Conservation (phyloP, 352 stramenopile species). For the Pythium brassicae region DNA sequence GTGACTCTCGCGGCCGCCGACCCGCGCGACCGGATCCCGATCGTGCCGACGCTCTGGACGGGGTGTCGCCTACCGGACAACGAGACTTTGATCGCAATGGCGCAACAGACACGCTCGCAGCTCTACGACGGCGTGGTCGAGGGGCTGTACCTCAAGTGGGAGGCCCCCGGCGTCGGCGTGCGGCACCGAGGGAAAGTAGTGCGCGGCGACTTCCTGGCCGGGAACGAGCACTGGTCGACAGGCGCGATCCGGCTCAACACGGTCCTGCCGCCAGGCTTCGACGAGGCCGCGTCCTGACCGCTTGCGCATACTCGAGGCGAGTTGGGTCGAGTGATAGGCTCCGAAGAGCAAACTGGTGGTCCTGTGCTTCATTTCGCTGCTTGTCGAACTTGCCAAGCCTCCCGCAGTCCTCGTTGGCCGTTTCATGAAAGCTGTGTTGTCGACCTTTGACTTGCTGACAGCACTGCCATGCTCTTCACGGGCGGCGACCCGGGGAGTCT, state of each 20-base stretch:
- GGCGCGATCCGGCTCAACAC: conserved; percentile 39
- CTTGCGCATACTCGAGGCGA: too few species aligned
- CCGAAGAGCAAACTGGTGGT: too few species aligned
- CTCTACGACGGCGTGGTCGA: conserved; percentile 48
- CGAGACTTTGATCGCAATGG: conserved; percentile 33
- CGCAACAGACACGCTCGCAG: conserved; percentile 29
- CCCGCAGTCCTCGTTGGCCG: too few species aligned
- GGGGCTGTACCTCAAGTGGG: conserved; percentile 60
- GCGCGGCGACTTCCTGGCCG: conserved; percentile 55
- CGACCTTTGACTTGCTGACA: too few species aligned
- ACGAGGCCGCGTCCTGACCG: background rate
- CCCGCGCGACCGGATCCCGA: conserved; percentile 18
- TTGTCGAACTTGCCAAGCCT: too few species aligned
- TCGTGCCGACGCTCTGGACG: conserved; percentile 42
- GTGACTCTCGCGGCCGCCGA: conserved; percentile 14
- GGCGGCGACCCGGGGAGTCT: too few species aligned
- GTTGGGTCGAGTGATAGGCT: too few species aligned
- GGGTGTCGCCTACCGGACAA: conserved; percentile 21
- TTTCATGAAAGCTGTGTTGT: too few species aligned
- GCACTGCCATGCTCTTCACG: background rate
- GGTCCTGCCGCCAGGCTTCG: conserved; percentile 6
- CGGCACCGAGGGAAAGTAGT: conserved; percentile 58
- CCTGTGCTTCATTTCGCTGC: too few species aligned
- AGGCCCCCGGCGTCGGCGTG: conserved; percentile 26
- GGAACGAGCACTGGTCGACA: conserved; percentile 60